These are phyloP conservation scores for Saccharomyces hybrid DNA, from an alignment of 1,139 yeast genomes.

Conservation along the genomic window DNA sequence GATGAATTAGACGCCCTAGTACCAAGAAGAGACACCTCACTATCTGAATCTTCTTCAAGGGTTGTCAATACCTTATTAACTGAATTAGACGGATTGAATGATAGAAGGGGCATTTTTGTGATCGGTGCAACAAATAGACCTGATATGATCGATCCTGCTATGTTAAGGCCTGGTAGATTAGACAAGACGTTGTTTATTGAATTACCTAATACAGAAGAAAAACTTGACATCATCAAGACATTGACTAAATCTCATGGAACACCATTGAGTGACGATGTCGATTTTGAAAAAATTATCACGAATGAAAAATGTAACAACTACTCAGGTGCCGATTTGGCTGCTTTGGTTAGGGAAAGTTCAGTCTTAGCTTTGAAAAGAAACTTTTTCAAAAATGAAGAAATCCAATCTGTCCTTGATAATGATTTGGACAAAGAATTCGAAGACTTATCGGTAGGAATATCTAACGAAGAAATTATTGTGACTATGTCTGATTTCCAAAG, in stretches of 20 bases:
- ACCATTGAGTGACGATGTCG: constrained; percentile 61
- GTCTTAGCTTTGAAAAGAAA: constrained; percentile 73
- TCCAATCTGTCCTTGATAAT: constrained; percentile 34
- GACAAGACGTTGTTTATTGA: constrained; percentile 91
- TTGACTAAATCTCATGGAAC: constrained; percentile 64
- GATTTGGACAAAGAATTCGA: constrained; percentile 35
- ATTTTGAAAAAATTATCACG: constrained; percentile 52
- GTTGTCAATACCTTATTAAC: constrained; percentile 92
- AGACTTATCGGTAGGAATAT: constrained; percentile 40
- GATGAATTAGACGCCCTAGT: constrained; percentile 95
- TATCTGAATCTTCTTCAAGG: constrained; percentile 85
- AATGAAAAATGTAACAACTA: constrained; percentile 81
- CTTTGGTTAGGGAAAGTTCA: constrained; percentile 88
- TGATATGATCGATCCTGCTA: constrained; percentile 97
- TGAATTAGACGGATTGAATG: constrained; percentile 89
- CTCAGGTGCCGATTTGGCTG: constrained; percentile 93
- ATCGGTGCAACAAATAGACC: constrained; percentile 97
- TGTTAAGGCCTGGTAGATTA: constrained; percentile 93
- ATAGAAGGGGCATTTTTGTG: constrained; percentile 85
- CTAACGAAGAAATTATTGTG: constrained; percentile 42
- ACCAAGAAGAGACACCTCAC: constrained; percentile 81
- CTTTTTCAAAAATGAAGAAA: constrained; percentile 42
- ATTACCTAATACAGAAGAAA: constrained; percentile 69
- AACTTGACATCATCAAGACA: constrained; percentile 73
- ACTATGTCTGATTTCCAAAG: constrained; percentile 55